A percentile compares a stretch with the other conserved stretches of the same genome.
These are phyloP conservation scores for Beta lomatogona DNA, from an alignment of 179 eudicot species.

Conservation along the genomic window DNA sequence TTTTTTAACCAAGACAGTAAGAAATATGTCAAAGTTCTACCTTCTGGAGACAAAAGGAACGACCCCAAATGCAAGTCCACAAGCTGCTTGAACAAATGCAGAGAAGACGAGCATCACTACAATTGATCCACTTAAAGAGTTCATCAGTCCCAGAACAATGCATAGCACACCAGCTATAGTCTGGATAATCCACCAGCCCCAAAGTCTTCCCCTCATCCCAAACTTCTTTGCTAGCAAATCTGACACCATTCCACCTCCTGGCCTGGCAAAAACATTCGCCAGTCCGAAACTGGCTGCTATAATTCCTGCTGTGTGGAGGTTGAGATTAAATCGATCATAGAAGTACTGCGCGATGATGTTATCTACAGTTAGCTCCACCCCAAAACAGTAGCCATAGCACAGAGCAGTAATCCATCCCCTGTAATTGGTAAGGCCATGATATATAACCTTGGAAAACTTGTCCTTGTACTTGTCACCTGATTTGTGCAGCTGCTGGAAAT, in stretches of 20 bases:
- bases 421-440: constrained; percentile 55
- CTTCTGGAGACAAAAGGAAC: constrained; percentile 86
- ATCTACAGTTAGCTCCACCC: constrained; percentile 81
- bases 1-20: no score
- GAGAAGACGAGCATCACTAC: constrained; percentile 77
- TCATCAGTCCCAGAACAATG: constrained; percentile 53
- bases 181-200: constrained; percentile 79
- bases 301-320: constrained; percentile 71
- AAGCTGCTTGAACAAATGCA: constrained; percentile 76
- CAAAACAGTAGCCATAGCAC: constrained; percentile 86
- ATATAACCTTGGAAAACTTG: constrained; percentile 39
- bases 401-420: constrained; percentile 88
- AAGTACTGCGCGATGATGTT: constrained; percentile 85
- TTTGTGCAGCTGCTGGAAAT: constrained; percentile 50
- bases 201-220: constrained; percentile 85
- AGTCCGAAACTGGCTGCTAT: constrained; percentile 85
- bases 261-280: constrained; percentile 76
- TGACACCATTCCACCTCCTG: constrained; percentile 72
- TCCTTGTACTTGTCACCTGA: constrained; percentile 67
- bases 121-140: constrained; percentile 54
- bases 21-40: constrained; percentile 19
- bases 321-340: constrained; percentile 63
- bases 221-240: constrained; percentile 57
- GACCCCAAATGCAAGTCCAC: constrained; percentile 83
- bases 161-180: constrained; percentile 65